A percentile compares a stretch with the other conserved stretches of the same genome.
Evolutionary conservation across 2,329 filamentous ascomycete species (phyloP).

Genomic region (Aspergillus amoenus): DNA sequence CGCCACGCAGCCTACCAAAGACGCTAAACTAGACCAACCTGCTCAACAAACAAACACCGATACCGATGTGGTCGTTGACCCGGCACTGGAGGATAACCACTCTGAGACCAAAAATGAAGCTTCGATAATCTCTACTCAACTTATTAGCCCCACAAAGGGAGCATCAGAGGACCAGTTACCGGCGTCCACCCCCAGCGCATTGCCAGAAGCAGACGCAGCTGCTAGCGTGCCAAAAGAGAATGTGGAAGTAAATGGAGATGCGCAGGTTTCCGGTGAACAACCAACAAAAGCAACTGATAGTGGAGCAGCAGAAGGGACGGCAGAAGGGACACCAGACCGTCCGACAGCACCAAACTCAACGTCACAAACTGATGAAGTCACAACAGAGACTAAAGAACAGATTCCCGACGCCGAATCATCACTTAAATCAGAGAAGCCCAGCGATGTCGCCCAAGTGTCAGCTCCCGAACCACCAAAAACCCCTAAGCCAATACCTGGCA

Average conservation of each 20-base stretch:
- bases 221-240: neutral
- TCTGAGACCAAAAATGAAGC: neutral
- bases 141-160: neutral
- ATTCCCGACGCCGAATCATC: conserved; percentile 1
- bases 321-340: conserved; percentile 7
- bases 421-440: neutral
- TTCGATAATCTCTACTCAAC: neutral
- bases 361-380: neutral
- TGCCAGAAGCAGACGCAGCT: neutral
- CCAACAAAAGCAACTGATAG: neutral
- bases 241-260: neutral
- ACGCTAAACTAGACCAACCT: conserved; percentile 12
- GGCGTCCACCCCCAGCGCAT: neutral
- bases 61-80: neutral
- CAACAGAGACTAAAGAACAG: conserved; percentile 9
- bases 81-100: neutral
- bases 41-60: conserved; percentile 3
- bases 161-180: neutral
- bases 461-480: conserved; percentile 3
- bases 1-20: conserved; percentile 9
- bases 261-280: neutral
- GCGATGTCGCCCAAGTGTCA: conserved; percentile 5
- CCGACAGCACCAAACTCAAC: neutral
- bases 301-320: neutral
- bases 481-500: neutral